Percentiles rank a stretch among this genome's conserved stretches.
Conservation (phyloP, 192 early-diverging fungal genomes). For the Coemansia sp. region DNA sequence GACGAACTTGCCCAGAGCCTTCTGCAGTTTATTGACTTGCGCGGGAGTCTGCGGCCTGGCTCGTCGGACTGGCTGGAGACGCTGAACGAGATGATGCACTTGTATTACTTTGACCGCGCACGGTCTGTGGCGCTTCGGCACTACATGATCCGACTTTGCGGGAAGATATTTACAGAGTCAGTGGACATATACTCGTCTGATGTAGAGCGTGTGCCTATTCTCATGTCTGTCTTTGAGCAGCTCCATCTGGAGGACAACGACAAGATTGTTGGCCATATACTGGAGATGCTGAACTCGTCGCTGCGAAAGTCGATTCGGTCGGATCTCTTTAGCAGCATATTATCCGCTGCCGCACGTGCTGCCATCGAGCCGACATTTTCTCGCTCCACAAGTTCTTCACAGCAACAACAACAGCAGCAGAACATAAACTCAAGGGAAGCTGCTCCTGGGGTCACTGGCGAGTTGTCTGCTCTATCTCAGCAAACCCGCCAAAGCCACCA, state of each 20-base stretch:
- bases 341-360: conserved; percentile 20
- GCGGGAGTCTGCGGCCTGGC: conserved; percentile 33
- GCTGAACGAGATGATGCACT: conserved; percentile 45
- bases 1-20: conserved; percentile 48
- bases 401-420: conserved; percentile 9
- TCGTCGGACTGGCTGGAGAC: conserved; percentile 19
- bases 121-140: conserved; percentile 39
- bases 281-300: conserved; percentile 22
- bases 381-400: conserved; percentile 5
- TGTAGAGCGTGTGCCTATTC: conserved; percentile 26
- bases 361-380: conserved; percentile 31
- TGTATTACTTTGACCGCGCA: conserved; percentile 53
- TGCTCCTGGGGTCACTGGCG: background rate
- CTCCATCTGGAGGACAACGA: conserved; percentile 43
- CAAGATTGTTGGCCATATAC: conserved; percentile 24
- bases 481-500: background rate
- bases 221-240: conserved; percentile 38
- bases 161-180: conserved; percentile 15
- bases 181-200: conserved; percentile 8
- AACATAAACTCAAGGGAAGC: background rate
- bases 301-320: conserved; percentile 23
- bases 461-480: background rate
- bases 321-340: conserved; percentile 13
- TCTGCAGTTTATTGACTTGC: conserved; percentile 31
- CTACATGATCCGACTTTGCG: conserved; percentile 27